Conservation (phyloP, 805 yeast species). For the Suhomyces sp. region DNA sequence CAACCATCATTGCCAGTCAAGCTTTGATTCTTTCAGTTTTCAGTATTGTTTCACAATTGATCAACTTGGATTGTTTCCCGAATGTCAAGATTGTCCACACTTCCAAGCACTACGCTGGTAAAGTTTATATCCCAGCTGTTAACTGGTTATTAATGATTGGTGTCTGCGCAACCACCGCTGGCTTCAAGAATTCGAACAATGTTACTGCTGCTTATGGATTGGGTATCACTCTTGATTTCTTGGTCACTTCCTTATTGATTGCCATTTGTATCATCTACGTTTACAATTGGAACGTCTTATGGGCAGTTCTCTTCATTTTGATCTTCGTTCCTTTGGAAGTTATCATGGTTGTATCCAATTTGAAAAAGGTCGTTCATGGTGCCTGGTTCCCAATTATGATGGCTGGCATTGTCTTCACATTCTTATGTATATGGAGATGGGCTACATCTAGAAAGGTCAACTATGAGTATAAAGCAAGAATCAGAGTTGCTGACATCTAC, state of each 20-base stretch:
- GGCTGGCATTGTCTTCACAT: constrained; percentile 34
- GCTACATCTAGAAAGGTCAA: constrained; percentile 40
- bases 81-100: constrained; percentile 45
- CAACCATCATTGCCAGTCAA: constrained; percentile 61
- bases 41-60: constrained; percentile 51
- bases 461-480: constrained; percentile 34
- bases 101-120: constrained; percentile 46
- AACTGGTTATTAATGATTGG: constrained; percentile 53
- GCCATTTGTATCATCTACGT: constrained; percentile 48
- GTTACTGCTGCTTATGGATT: constrained; percentile 63
- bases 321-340: constrained; percentile 49
- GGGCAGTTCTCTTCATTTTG: constrained; percentile 34
- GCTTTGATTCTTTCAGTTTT: constrained; percentile 58
- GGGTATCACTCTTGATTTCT: constrained; percentile 55
- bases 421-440: constrained; percentile 51
- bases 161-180: constrained; percentile 51
- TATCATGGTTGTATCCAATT: constrained; percentile 46
- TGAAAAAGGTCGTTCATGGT: constrained; percentile 54
- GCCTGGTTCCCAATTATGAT: constrained; percentile 62
- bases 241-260: constrained; percentile 50
- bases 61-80: constrained; percentile 56
- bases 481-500: constrained; percentile 36
- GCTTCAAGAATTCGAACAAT: constrained; percentile 47
- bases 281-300: constrained; percentile 34
- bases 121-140: constrained; percentile 52